Evolutionary conservation across 495 filamentous ascomycete species (phyloP).

Genomic region (Hapsidospora chrysogenum): DNA sequence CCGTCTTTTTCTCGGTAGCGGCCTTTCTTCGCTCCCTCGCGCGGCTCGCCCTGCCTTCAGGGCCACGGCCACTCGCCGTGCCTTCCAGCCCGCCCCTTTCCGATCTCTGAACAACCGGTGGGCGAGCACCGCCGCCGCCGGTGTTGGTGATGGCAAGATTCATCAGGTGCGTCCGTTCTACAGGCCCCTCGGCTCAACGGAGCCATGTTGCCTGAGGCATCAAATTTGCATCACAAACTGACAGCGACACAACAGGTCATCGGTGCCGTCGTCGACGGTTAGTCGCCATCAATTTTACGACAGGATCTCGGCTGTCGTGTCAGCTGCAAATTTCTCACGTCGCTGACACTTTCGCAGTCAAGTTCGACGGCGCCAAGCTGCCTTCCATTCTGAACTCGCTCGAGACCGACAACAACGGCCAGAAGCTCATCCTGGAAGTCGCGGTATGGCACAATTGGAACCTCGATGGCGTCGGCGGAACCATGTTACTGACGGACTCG

Average conservation of each 20-base stretch:
- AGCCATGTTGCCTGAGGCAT: conserved; percentile 22
- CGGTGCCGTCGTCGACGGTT: conserved; percentile 64
- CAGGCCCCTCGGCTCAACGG: conserved; percentile 28
- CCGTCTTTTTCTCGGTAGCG: conserved; percentile 33
- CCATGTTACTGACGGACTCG: conserved; percentile 28
- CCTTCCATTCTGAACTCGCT: conserved; percentile 97
- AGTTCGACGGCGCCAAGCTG: conserved; percentile 90
- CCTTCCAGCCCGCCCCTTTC: conserved; percentile 47
- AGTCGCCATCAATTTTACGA: conserved; percentile 15
- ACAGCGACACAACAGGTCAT: conserved; percentile 52
- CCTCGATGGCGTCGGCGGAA: no score
- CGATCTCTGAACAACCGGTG: conserved; percentile 45
- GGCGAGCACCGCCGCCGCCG: conserved; percentile 46
- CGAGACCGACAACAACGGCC: conserved; percentile 73
- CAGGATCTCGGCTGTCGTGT: background rate
- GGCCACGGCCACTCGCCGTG: conserved; percentile 47
- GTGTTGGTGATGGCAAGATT: conserved; percentile 59
- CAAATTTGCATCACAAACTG: conserved; percentile 20
- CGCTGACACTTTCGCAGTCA: no score
- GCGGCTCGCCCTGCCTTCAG: conserved; percentile 57
- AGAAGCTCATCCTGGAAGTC: conserved; percentile 95
- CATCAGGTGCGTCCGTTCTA: conserved; percentile 53
- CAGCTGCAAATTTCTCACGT: no score
- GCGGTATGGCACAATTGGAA: conserved; percentile 75
- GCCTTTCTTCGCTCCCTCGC: conserved; percentile 67